Percentiles rank a stretch among this genome's conserved stretches.
These are phyloP conservation scores for Phytophthora colocasiae DNA, from an alignment of 352 stramenopile genomes.

Conservation along the genomic window DNA sequence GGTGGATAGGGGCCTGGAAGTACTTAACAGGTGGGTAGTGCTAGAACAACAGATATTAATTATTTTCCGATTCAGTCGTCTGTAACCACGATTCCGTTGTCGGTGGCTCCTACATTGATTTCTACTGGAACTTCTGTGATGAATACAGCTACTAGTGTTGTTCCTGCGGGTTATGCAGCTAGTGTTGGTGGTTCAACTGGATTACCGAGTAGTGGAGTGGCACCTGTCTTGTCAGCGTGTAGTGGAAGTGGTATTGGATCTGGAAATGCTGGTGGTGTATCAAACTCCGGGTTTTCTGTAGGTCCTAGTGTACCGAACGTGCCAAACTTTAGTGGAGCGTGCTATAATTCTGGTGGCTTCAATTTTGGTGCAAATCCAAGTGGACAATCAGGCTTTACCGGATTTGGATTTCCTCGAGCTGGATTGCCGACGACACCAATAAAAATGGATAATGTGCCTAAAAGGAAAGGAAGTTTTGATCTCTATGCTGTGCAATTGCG, in stretches of 20 bases:
- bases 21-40: too few species aligned
- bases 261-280: neutral
- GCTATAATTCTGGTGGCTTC: neutral
- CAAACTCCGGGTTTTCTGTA: neutral
- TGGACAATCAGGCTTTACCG: neutral
- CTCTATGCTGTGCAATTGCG: slow-evolving; percentile 1
- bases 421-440: neutral
- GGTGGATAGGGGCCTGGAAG: too few species aligned
- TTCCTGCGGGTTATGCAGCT: too few species aligned
- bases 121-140: too few species aligned
- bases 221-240: too few species aligned
- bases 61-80: too few species aligned
- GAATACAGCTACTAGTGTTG: neutral
- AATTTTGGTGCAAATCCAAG: neutral
- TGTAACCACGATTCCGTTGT: too few species aligned
- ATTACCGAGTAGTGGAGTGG: too few species aligned
- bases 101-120: too few species aligned
- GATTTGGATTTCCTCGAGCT: too few species aligned
- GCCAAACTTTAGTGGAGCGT: neutral
- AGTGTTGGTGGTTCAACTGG: too few species aligned
- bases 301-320: neutral
- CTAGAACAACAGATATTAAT: too few species aligned
- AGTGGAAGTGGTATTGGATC: neutral
- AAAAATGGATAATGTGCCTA: neutral
- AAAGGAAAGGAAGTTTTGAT: neutral